phyloP scores from a whole-genome alignment of 805 yeast genomes.

The Yamadazyma scolyti region DNA sequence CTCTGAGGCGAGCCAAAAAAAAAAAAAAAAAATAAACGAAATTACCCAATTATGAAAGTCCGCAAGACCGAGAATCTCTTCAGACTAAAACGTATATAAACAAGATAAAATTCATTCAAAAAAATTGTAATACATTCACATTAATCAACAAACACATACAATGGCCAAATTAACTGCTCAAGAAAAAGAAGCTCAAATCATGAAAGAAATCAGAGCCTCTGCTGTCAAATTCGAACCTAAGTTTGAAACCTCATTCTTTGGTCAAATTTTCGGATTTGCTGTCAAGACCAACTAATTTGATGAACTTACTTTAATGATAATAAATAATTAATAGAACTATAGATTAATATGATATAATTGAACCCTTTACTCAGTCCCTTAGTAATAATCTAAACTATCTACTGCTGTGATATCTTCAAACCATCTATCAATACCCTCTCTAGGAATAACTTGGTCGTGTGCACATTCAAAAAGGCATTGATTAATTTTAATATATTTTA shows the following conservation, averaged over 20 bases:
- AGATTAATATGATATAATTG: not conserved
- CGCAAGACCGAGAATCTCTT: slow-evolving; percentile 8
- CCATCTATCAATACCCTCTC: slow-evolving; percentile 47
- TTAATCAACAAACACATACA: slow-evolving; percentile 1
- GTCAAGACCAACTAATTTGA: slow-evolving; percentile 15
- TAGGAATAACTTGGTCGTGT: slow-evolving; percentile 21
- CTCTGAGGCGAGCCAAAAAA: no score
- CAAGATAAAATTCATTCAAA: slow-evolving; percentile 1
- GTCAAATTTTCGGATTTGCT: slow-evolving; percentile 37
- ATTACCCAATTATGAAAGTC: slow-evolving; percentile 6
- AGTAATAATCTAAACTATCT: slow-evolving; percentile 1
- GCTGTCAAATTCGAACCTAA: slow-evolving; percentile 33
- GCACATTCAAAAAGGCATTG: slow-evolving; percentile 44
- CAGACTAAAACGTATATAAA: slow-evolving; percentile 6
- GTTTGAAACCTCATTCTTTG: slow-evolving; percentile 39
- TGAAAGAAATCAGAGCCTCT: slow-evolving; percentile 40
- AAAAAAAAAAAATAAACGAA: slow-evolving; percentile 2
- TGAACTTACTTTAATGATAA: slow-evolving; percentile 7
- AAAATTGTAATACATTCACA: not conserved
- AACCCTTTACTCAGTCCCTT: not conserved
- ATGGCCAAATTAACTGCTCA: slow-evolving; percentile 29
- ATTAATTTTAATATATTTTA: slow-evolving; percentile 47
- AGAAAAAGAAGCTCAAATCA: slow-evolving; percentile 44
- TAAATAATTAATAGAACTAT: not conserved
- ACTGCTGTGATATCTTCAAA: slow-evolving; percentile 37